Conservation (phyloP, 140 eudicot species). For the Cichorium intybus region DNA sequence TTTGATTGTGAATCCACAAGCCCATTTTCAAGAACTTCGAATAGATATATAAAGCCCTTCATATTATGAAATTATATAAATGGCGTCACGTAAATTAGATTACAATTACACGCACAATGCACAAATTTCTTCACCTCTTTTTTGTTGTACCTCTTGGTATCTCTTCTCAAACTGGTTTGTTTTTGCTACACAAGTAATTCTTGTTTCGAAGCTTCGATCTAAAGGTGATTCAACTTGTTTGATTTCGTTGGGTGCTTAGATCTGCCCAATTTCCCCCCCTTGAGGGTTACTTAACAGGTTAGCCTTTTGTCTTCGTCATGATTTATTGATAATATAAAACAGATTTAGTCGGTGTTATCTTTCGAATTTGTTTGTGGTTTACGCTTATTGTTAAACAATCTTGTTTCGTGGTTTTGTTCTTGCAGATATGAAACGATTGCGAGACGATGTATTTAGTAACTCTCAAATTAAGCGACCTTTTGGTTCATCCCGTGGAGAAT, state of each 20-base stretch:
- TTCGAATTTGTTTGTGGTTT: not conserved
- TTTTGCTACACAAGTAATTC: constrained; percentile 28
- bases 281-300: constrained; percentile 32
- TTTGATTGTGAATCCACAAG: not conserved
- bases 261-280: constrained; percentile 26
- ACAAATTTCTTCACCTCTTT: constrained; percentile 34
- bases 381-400: not conserved
- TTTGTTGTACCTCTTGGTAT: constrained; percentile 19
- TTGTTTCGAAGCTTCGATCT: constrained; percentile 24
- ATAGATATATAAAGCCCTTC: constrained; percentile 4
- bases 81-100: constrained; percentile 27
- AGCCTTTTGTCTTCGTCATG: constrained; percentile 6
- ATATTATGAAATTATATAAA: constrained; percentile 10
- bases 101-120: constrained; percentile 34
- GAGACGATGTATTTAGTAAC: constrained; percentile 75
- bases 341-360: constrained; percentile 7
- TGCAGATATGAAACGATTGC: constrained; percentile 87
- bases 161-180: constrained; percentile 28
- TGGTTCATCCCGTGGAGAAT: constrained; percentile 81
- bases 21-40: constrained; percentile 4
- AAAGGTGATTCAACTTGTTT: constrained; percentile 22
- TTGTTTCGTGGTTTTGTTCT: constrained; percentile 14
- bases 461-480: constrained; percentile 90
- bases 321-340: not conserved
- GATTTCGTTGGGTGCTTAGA: constrained; percentile 28